phyloP scores from a whole-genome alignment of 805 yeast genomes.

The Yamadazyma philogaea region DNA sequence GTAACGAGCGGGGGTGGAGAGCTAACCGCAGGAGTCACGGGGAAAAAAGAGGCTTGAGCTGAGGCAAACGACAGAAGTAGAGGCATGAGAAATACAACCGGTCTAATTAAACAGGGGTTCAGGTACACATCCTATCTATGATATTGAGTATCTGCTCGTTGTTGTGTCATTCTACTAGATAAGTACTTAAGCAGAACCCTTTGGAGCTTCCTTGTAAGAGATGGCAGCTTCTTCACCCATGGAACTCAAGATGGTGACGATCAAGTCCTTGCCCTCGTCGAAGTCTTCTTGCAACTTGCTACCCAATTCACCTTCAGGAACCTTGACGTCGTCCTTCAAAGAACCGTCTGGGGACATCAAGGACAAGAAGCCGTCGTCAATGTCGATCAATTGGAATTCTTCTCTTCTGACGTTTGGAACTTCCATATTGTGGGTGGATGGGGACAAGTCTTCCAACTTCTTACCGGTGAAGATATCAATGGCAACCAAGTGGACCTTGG shows the following conservation, averaged over 20 bases:
- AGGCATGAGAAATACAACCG: no score
- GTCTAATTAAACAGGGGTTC: no score
- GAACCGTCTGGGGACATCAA: constrained; percentile 97
- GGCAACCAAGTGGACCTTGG: constrained; percentile 99
- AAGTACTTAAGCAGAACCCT: constrained; percentile 4
- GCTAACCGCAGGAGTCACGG: no score
- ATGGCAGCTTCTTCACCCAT: constrained; percentile 99
- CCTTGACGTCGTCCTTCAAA: constrained; percentile 98
- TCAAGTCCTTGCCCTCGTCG: constrained; percentile 97
- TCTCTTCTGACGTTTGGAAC: constrained; percentile 96
- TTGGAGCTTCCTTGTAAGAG: constrained; percentile 97
- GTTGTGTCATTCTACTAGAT: neutral
- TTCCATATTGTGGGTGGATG: constrained; percentile 99
- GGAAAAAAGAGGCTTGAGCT: no score
- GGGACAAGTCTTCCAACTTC: constrained; percentile 99
- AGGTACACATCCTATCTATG: no score
- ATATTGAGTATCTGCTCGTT: neutral
- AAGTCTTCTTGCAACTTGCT: constrained; percentile 86
- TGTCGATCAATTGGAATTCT: constrained; percentile 95
- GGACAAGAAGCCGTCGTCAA: constrained; percentile 96
- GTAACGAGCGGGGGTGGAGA: no score
- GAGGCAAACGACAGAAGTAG: no score
- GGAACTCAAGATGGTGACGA: constrained; percentile 94
- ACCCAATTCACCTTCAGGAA: constrained; percentile 98
- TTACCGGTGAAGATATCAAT: constrained; percentile 98